phyloP scores from a whole-genome alignment of 106 monocot genomes.

The Phalaenopsis equestris region DNA sequence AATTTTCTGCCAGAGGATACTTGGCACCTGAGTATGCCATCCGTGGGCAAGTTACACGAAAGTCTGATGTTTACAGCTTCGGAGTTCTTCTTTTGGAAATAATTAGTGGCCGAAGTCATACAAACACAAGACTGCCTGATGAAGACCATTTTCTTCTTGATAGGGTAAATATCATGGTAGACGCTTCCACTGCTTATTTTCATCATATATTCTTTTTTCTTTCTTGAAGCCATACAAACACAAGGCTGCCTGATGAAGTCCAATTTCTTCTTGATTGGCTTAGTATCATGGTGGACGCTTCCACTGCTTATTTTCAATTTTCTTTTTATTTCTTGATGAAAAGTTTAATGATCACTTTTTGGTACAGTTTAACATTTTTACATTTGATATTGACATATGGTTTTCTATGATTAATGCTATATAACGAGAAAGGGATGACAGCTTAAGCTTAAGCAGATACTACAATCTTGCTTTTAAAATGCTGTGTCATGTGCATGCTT shows the following conservation, averaged over 20 bases:
- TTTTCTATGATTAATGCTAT: not conserved
- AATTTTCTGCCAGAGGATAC: slow-evolving; percentile 12
- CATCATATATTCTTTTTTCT: not conserved
- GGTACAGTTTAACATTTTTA: not conserved
- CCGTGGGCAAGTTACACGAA: slow-evolving; percentile 17
- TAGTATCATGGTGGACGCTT: not conserved
- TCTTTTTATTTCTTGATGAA: not conserved
- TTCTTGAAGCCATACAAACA: slow-evolving; percentile 10
- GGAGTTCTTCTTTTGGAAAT: slow-evolving; percentile 24
- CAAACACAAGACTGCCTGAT: slow-evolving; percentile 15
- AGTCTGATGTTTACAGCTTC: slow-evolving; percentile 23
- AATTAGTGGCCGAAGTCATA: slow-evolving; percentile 16
- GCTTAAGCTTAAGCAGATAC: too few species aligned
- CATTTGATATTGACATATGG: not conserved
- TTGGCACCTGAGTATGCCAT: slow-evolving; percentile 22
- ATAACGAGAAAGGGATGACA: too few species aligned
- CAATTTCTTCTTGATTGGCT: slow-evolving; percentile 19
- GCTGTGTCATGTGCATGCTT: too few species aligned
- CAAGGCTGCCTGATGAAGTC: slow-evolving; percentile 11
- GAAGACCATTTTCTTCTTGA: slow-evolving; percentile 18
- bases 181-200: not conserved
- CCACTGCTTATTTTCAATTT: not conserved
- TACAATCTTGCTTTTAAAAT: too few species aligned
- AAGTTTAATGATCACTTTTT: not conserved
- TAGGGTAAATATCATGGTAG: slow-evolving; percentile 1